Conservation (phyloP, 2,329 filamentous ascomycete genomes). For the Diaporthe aspalathi region DNA sequence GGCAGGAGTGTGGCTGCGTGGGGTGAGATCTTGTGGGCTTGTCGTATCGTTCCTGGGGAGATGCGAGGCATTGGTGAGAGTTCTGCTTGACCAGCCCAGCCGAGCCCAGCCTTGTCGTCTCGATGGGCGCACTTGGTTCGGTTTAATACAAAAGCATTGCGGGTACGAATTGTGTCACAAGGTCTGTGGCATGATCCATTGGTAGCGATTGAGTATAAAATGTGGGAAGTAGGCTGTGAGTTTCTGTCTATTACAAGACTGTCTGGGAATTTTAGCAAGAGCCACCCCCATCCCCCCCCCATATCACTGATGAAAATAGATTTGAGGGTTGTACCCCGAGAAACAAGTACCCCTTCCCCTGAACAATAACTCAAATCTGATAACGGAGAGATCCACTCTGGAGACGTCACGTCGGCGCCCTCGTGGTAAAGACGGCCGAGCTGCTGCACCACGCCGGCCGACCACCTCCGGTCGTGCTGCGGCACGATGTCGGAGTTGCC, state of each 20-base stretch:
- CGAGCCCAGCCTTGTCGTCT: not conserved
- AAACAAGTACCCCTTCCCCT: not conserved
- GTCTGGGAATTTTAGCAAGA: not conserved
- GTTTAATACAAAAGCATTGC: no score
- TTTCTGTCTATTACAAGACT: no score
- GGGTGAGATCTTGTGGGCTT: slow-evolving; percentile 64
- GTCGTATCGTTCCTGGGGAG: slow-evolving; percentile 65
- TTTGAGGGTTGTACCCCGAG: slow-evolving; percentile 1
- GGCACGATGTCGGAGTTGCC: slow-evolving; percentile 28
- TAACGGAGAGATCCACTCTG: not conserved
- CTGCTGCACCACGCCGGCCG: not conserved
- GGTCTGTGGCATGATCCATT: not conserved
- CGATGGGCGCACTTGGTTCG: not conserved
- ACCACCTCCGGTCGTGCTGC: slow-evolving; percentile 3
- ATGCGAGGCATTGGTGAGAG: slow-evolving; percentile 69
- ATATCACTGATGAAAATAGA: no score
- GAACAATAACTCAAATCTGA: not conserved
- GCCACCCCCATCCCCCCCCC: not conserved
- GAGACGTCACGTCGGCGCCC: not conserved
- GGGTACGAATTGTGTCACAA: no score
- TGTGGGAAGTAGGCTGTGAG: not conserved
- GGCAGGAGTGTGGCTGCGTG: slow-evolving; percentile 71
- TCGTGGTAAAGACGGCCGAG: slow-evolving; percentile 27
- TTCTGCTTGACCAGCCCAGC: not conserved
- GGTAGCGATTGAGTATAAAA: no score